Base-by-base conservation (phyloP, 108 stramenopile genomes). In the Nitzschia inconspicua region DNA sequence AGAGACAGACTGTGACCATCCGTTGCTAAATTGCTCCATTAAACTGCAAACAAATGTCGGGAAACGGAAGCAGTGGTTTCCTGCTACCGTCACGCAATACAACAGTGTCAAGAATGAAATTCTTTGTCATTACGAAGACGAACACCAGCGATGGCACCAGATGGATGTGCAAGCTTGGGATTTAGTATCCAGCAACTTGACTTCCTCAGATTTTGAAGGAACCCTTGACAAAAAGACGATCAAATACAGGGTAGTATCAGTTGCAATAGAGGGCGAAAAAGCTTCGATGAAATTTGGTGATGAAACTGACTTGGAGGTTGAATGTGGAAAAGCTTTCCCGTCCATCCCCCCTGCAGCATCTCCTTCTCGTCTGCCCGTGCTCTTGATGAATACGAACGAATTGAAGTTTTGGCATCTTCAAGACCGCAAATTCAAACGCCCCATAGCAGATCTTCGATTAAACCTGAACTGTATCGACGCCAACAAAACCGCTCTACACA, bases 391-490 rank as follows among this genome's bases (percentile, higher is more conserved):
- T 39, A 84, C 81, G 0, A 65, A 88, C 11, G 64, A 51, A 36
- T 24, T 93, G 26, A 87, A 80, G 42, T 30, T 93, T 23, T 93
- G 85, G 85, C 85, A 88, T 63, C 35, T 93, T 39, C 91, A 93
- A 48, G 92, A 93, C 65, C 68, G 88, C 39, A 82, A 67, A 42
- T 93, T 93, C 60, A 79, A 85, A 23, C 57, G 86, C 14, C 92
- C 92, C n/a, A 72, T 83, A 13, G 86, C 83, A 0, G 92, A 93
- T 39, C 62, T 93, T 18, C 84, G 92, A 13, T 30, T 88, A 5
- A 64, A 65, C 44, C 40, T 93, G 11, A 60, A 70, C 9, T 90
- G 86, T 54, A 80, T 50, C 14, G 73, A 70, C 19, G 75, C 83
- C 24, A 76, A 83, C 57, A 66, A 78, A 55, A 67, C 86, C 27